Conservation (phyloP, 2,329 filamentous ascomycete genomes). For the Aspergillus nomiae region DNA sequence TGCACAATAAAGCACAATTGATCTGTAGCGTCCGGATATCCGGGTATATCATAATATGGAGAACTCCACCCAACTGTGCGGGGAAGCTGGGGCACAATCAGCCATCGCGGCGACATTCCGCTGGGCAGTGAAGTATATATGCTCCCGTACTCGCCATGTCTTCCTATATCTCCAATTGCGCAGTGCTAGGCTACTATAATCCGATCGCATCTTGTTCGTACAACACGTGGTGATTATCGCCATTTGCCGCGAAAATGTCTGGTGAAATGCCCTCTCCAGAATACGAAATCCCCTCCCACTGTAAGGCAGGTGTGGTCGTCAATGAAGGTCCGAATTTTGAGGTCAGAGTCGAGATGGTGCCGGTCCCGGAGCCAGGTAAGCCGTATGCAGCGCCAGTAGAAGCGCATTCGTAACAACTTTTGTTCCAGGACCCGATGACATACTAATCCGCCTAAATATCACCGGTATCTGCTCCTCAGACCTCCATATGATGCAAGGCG, state of each 20-base stretch:
- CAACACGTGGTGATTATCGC: not conserved
- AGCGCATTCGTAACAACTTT: not conserved
- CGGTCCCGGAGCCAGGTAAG: conserved; percentile 52
- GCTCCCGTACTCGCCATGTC: not conserved
- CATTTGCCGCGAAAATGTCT: not conserved
- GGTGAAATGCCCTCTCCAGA: not conserved
- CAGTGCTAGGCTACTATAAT: too few species aligned
- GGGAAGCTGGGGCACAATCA: not conserved
- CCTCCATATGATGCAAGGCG: conserved; percentile 59
- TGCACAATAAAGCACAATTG: not conserved
- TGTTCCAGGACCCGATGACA: conserved; percentile 52
- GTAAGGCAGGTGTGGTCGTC: conserved; percentile 54
- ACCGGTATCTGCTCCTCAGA: conserved; percentile 62
- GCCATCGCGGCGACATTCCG: not conserved
- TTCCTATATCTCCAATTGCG: not conserved
- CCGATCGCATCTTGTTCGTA: not conserved
- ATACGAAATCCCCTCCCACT: conserved; percentile 47
- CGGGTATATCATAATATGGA: not conserved
- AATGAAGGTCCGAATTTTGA: conserved; percentile 54
- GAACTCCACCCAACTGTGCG: not conserved
- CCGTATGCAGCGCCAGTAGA: not conserved
- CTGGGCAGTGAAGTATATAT: not conserved
- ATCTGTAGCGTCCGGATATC: not conserved
- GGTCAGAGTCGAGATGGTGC: conserved; percentile 51
- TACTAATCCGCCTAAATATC: conserved; percentile 59